Evolutionary conservation across 176 grass and related monocot species (phyloP), one percentile per base, ranked within the genome.

Genomic region (sorghum (Sorghum bicolor)): DNA sequence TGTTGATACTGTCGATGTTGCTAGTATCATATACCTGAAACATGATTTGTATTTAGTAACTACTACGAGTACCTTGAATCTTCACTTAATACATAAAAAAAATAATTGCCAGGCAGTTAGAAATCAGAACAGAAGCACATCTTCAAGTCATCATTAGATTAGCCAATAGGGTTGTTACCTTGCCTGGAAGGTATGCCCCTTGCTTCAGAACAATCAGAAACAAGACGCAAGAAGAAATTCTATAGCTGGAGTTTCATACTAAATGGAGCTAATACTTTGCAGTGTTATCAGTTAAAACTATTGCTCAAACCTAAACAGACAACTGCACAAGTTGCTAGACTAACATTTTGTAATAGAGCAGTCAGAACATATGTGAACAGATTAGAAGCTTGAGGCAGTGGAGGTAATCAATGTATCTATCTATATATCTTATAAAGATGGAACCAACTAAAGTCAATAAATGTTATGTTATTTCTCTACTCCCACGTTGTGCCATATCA

Each of bases 11-110:
- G 96, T 98, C 10, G 93, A 95, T 78, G 91, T 96, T 74, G 93
- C 93, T 64, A 98, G 87, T 68, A 98, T 98, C 82, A 92, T 91
- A 71, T 98, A 98, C 89, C 96, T 98, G 87, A 67, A 83, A 84
- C 47, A 89, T 31, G 24, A 79, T 81, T 68, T 77, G 33, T 47
- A 84, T 10, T 68, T 66, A 22, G 66, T 24, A 78, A 72, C 60
- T 58, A 90, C 15, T 74, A 71, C 47, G 43, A 65, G 70, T 55
- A 67, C 4, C 65, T 67, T 26, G 85, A 45, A 55, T 72, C 33
- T 26, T 44, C 10, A 86, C 64, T 75, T 72, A 60, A 80, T 25
- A 69, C 15, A 40, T 67, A 12, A 57, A 39, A 22, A n/a, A 84
- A 78, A 31, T 43, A 52, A 52, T 83, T 58, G 73, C 34, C 5